A percentile compares a stretch with the other conserved stretches of the same genome.
Evolutionary conservation across 140 eudicot genomes (phyloP).

Genomic region (Cichorium intybus): DNA sequence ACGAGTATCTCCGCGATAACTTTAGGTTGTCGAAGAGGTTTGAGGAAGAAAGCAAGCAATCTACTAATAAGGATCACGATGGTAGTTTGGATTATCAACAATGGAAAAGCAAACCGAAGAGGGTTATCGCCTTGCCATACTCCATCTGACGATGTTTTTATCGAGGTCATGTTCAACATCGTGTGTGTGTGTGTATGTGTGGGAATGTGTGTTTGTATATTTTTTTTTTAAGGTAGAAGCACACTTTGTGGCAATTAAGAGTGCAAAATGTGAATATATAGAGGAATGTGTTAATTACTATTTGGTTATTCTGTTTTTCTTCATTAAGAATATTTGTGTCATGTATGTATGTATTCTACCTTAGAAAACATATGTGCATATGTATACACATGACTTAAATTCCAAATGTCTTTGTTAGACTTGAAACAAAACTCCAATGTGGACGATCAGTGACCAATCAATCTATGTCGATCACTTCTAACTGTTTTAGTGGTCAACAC

Average conservation of each 20-base stretch:
- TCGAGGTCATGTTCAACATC: conserved; percentile 32
- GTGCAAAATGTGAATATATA: not conserved
- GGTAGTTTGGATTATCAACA: conserved; percentile 53
- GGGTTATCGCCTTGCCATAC: conserved; percentile 60
- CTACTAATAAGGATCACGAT: conserved; percentile 41
- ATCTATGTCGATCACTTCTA: not conserved
- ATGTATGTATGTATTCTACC: not conserved
- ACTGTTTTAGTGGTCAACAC: not conserved
- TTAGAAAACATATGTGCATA: not conserved
- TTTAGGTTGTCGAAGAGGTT: conserved; percentile 66
- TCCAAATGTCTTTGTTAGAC: not conserved
- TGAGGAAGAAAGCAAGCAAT: conserved; percentile 43
- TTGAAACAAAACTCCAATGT: not conserved
- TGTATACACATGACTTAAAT: not conserved
- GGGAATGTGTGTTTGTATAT: too few species aligned
- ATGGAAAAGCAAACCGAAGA: conserved; percentile 46
- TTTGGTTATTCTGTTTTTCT: conserved; percentile 6
- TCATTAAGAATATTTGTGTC: not conserved
- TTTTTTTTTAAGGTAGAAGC: not conserved
- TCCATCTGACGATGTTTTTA: conserved; percentile 50
- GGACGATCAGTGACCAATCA: not conserved
- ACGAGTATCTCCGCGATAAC: conserved; percentile 63
- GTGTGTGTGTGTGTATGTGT: not conserved
- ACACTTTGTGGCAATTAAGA: conserved; percentile 1
- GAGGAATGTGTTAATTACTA: not conserved